Evolutionary conservation across 768 basidiomycete species (phyloP), one percentile per base, ranked within the genome.

Genomic region (Kondoa malvinella): DNA sequence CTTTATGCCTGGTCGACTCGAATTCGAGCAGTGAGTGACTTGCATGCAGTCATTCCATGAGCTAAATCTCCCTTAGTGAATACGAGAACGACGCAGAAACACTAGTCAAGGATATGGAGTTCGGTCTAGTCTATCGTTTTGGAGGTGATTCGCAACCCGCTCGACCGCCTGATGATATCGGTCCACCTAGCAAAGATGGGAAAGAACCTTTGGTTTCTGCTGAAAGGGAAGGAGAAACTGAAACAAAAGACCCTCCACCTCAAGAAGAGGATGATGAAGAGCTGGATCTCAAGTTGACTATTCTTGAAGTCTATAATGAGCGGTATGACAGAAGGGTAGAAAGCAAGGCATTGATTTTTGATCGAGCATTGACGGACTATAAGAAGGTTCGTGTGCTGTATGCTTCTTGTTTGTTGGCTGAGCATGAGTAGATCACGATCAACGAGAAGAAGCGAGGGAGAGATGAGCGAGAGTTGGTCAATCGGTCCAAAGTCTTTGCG

Each of bases 21-120:
- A 99, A 77, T 99, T 99, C 75, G 94, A 99, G 75, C 61, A 63
- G 61, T 63, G 15, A 16, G 61, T 63, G 27, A 21, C 16, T 27
- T 34, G 29, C 3, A 29, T 63, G 8, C 40, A 8, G 40, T 50
- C 40, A 50, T 21, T 50, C 12, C 21, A 50, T 8, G 21, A 8
- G 21, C 40, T 50, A 21, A 50, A 8, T 34, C 29, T 63, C 3
- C 8, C 32, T 14, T 17, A 92, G 92, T 73, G 94, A 99, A 77
- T 79, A 90, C 2, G 92, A 96, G 75, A 95, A 99, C 76, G 94
- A 99, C 64, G 94, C 94, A 0, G 94, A 99, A 76, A 87, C 92
- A 73, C 78, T 89, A 1, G 87, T 96, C 71, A 97, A 96, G 77
- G 91, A 96, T 75, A 81, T 99, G 71, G 92, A 97, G 75, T 96